Evolutionary conservation across 805 yeast species (phyloP), one percentile per base, ranked within the genome.

Genomic region (Pichia exigua): DNA sequence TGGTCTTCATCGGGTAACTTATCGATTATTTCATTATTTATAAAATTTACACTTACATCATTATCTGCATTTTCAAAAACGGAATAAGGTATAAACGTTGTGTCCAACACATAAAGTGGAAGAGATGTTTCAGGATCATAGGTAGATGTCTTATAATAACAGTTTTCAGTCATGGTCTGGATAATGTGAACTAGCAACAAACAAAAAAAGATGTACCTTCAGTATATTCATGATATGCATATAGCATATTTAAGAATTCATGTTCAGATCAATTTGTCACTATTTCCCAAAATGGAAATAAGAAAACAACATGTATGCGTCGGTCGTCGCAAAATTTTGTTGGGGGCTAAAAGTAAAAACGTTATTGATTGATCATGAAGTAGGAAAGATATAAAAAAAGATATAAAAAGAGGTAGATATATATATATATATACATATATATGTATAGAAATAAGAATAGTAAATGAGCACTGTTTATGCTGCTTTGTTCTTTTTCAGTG

Each of bases 101-200:
- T 81, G 65, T 92, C 97, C 54, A 92, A 81, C 5, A 90, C 83
- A 61, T 82, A 90, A 12, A 92, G 67, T 0, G 96, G 96, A 24
- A 81, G 74, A 9, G 76, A 72, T 1, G 88, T 75, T 47, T 73
- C 71, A 0, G 92, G 89, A 62, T 90, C 97, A 39, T 67, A 63
- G 1, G 85, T 74, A 46, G 74, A 75, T 1, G 94, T 71, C 56
- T 75, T 73, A 42, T 57, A 58, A 13, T 51, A 51, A 26, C 55
- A 52, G n/a, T 57, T 48, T 13, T 50, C 51, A 3, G 17, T 24
- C 15, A 20, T 27, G 27, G 35, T 35, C 26, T 38, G 18, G 9
- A 44, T 41, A 30, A 42, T 42, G 20, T 30, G 18, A 1, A 9
- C 4, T 8, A 35, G n/a, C 17, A n/a, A 5, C 39, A 20, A 40